A percentile compares a stretch with the other conserved stretches of the same genome.
Evolutionary conservation across 495 filamentous ascomycete species (phyloP).

Genomic region (Aspergillus avenaceus): DNA sequence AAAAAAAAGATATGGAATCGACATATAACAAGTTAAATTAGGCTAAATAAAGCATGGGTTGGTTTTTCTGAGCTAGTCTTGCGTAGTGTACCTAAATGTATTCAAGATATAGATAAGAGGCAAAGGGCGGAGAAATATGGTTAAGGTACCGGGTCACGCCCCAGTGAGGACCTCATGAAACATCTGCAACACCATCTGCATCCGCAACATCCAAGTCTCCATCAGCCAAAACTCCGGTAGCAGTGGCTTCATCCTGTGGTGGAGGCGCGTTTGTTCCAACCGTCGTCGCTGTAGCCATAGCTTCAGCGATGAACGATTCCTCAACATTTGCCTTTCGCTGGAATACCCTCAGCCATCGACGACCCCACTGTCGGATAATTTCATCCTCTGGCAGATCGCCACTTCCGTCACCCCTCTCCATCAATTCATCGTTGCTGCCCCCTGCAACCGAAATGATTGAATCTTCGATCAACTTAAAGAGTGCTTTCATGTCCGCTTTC

Average conservation of each 20-base stretch:
- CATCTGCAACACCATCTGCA: conserved; percentile 20
- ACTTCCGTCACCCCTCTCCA: conserved; percentile 48
- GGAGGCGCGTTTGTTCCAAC: conserved; percentile 34
- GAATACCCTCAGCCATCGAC: conserved; percentile 83
- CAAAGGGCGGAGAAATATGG: neutral
- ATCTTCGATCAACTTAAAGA: conserved; percentile 82
- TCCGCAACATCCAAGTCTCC: conserved; percentile 30
- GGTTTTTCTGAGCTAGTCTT: no score
- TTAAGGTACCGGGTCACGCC: neutral
- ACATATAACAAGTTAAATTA: no score
- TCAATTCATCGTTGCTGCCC: conserved; percentile 68
- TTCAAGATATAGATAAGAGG: neutral
- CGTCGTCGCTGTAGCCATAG: conserved; percentile 32
- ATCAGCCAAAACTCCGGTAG: conserved; percentile 14
- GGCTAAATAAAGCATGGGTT: no score
- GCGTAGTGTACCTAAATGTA: no score
- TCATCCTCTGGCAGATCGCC: conserved; percentile 48
- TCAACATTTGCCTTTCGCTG: conserved; percentile 77
- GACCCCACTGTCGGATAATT: conserved; percentile 75
- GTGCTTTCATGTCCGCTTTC: conserved; percentile 63
- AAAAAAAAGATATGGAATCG: no score
- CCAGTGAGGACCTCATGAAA: conserved; percentile 2
- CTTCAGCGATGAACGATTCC: conserved; percentile 56
- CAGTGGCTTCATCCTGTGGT: conserved; percentile 7
- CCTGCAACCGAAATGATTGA: conserved; percentile 66